These are phyloP conservation scores for Colletotrichum sp. DNA, from an alignment of 2,329 filamentous ascomycete genomes.

Conservation along the genomic window DNA sequence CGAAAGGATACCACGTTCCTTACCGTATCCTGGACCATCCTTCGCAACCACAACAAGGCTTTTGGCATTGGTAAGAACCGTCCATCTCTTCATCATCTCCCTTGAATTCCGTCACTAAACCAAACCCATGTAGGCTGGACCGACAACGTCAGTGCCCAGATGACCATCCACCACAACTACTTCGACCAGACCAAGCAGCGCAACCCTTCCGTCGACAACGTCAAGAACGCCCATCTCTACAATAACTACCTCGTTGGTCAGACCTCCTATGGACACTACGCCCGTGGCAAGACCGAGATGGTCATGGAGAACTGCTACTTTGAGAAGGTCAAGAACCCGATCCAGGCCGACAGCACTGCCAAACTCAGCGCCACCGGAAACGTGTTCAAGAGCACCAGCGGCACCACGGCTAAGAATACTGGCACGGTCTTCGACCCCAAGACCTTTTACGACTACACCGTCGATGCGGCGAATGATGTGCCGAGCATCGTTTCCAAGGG, in stretches of 20 bases:
- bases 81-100: not conserved
- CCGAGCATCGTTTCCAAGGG: slow-evolving; percentile 23
- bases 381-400: slow-evolving; percentile 18
- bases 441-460: slow-evolving; percentile 20
- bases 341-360: slow-evolving; percentile 20
- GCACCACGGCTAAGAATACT: slow-evolving; percentile 10
- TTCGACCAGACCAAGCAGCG: slow-evolving; percentile 28
- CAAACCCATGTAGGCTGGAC: slow-evolving; percentile 25
- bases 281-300: slow-evolving; percentile 26
- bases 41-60: slow-evolving; percentile 29
- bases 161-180: slow-evolving; percentile 29
- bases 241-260: slow-evolving; percentile 29
- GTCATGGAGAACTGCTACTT: slow-evolving; percentile 31
- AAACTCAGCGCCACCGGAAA: slow-evolving; percentile 19
- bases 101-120: no score
- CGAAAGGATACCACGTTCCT: slow-evolving; percentile 30
- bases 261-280: slow-evolving; percentile 29
- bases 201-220: slow-evolving; percentile 29
- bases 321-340: slow-evolving; percentile 25
- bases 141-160: slow-evolving; percentile 26
- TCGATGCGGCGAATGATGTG: slow-evolving; percentile 25
- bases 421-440: slow-evolving; percentile 16
- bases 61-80: slow-evolving; percentile 27
- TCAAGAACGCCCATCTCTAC: slow-evolving; percentile 29
- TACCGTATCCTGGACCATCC: slow-evolving; percentile 28